A percentile compares a stretch with the other conserved stretches of the same genome.
These are phyloP conservation scores for Beauveria caledonica DNA, from an alignment of 2,329 filamentous ascomycete species.

Conservation along the genomic window DNA sequence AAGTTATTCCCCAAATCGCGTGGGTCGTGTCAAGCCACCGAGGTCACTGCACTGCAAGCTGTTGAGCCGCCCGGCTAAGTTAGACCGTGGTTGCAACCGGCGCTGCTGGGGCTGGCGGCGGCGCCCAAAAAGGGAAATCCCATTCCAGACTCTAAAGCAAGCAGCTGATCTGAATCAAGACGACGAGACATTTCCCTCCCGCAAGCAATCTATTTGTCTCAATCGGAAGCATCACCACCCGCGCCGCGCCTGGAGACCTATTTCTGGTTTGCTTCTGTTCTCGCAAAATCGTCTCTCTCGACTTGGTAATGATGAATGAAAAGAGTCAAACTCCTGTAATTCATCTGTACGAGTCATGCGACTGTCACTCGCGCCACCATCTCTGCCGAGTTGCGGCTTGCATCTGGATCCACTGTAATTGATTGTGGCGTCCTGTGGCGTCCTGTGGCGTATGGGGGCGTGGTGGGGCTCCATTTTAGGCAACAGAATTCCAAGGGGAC, in stretches of 20 bases:
- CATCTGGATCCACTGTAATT: conserved; percentile 1
- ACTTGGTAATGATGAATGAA: no score
- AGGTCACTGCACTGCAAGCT: not conserved
- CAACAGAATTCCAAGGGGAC: not conserved
- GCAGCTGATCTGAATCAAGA: not conserved
- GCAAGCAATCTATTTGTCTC: not conserved
- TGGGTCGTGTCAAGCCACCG: not conserved
- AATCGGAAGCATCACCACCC: not conserved
- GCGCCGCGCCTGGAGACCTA: no score
- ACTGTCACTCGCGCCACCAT: not conserved
- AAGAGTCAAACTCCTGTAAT: no score
- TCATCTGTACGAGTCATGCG: no score
- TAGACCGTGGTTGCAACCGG: not conserved
- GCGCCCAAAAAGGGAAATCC: not conserved
- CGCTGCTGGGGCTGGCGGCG: not conserved
- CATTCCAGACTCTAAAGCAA: not conserved
- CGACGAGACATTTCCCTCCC: not conserved
- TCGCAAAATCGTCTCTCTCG: no score
- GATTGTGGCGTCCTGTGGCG: not conserved
- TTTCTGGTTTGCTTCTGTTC: no score
- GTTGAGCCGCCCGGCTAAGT: no score
- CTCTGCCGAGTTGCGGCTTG: not conserved
- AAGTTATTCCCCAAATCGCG: not conserved
- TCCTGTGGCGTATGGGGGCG: no score
- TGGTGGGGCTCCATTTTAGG: not conserved